These are phyloP conservation scores for Fonsecaea monophora DNA, from an alignment of 2,329 filamentous ascomycete species.

Conservation along the genomic window DNA sequence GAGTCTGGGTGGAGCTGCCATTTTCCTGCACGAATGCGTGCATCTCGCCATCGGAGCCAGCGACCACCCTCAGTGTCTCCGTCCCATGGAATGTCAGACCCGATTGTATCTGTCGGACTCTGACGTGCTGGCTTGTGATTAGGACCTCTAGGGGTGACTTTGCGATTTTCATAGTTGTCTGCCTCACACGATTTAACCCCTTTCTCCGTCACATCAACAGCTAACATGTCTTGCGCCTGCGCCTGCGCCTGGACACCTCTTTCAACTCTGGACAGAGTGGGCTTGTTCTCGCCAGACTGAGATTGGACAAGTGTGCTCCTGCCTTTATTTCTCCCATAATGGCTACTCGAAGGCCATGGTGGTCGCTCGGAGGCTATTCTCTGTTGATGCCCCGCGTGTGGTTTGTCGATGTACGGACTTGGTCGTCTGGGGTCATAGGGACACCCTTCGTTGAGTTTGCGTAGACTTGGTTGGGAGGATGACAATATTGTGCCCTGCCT, in stretches of 20 bases:
- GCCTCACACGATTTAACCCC: background rate
- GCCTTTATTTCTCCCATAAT: background rate
- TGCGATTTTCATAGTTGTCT: background rate
- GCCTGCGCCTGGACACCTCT: background rate
- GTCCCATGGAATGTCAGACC: conserved; percentile 30
- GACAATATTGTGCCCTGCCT: conserved; percentile 14
- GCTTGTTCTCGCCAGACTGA: background rate
- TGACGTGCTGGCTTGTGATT: background rate
- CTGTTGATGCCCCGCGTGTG: conserved; percentile 8
- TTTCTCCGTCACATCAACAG: background rate
- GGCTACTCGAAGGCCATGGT: conserved; percentile 29
- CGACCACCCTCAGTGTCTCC: conserved; percentile 23
- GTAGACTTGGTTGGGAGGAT: conserved; percentile 16
- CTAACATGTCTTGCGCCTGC: background rate
- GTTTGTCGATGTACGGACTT: conserved; percentile 23
- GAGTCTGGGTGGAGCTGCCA: conserved; percentile 12
- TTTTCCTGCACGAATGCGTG: conserved; percentile 24
- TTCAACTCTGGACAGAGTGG: background rate
- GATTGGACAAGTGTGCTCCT: background rate
- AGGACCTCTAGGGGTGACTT: background rate
- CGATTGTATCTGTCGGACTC: background rate
- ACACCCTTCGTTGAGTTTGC: conserved; percentile 30
- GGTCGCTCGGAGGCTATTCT: conserved; percentile 7
- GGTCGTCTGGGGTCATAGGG: conserved; percentile 34
- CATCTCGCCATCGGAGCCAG: conserved; percentile 34